Evolutionary conservation across 2,329 filamentous ascomycete genomes (phyloP).

Genomic region (Cordyceps farinosa): DNA sequence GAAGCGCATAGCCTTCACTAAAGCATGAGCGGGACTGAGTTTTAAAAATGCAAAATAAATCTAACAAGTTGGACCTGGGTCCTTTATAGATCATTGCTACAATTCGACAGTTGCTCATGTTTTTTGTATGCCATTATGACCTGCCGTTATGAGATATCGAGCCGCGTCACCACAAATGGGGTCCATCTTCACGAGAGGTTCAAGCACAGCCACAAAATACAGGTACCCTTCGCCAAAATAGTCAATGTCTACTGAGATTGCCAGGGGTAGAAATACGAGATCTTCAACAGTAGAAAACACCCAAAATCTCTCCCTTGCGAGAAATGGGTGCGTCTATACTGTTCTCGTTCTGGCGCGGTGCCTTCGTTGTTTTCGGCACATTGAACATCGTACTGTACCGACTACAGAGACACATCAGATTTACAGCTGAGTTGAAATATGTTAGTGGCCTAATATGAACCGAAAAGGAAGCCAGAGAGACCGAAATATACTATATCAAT

Average conservation of each 20-base stretch:
- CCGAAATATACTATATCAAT: no score
- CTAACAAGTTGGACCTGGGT: background rate
- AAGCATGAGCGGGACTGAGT: background rate
- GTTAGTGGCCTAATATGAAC: background rate
- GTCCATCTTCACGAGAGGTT: background rate
- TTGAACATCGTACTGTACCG: background rate
- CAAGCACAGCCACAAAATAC: background rate
- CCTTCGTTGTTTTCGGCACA: background rate
- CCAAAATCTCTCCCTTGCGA: background rate
- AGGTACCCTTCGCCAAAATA: background rate
- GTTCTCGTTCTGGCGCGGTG: background rate
- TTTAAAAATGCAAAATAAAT: background rate
- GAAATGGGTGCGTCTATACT: background rate
- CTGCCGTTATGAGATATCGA: background rate
- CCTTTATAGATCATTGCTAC: background rate
- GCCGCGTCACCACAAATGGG: background rate
- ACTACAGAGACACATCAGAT: background rate
- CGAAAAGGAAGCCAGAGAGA: background rate
- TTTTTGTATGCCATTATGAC: background rate
- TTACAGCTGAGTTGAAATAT: background rate
- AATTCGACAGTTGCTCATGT: background rate
- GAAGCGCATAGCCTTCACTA: background rate
- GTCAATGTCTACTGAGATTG: background rate
- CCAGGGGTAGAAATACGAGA: constrained; percentile 6
- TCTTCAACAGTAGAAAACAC: background rate